Conservation (phyloP, 768 basidiomycete genomes). For the Hirschioporus abietinus region DNA sequence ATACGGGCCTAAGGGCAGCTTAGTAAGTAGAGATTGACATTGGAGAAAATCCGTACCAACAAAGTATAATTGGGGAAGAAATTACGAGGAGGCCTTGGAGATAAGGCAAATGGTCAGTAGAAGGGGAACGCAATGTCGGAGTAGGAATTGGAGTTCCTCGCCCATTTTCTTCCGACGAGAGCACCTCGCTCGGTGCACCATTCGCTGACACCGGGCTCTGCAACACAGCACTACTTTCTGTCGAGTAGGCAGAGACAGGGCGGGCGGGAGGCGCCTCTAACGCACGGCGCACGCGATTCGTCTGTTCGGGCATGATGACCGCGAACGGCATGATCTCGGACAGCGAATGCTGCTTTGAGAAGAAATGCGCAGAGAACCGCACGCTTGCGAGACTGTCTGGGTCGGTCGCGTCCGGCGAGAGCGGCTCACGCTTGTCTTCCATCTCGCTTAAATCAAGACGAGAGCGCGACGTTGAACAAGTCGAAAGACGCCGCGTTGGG, state of each 20-base stretch:
- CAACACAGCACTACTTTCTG: slow-evolving; percentile 17
- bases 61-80: too few relatives aligned
- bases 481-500: slow-evolving; percentile 37
- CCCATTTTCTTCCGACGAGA: slow-evolving; percentile 41
- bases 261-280: slow-evolving; percentile 14
- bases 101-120: slow-evolving; percentile 27
- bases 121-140: slow-evolving; percentile 26
- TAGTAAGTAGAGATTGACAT: too few relatives aligned
- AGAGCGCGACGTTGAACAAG: slow-evolving; percentile 64
- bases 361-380: slow-evolving; percentile 67
- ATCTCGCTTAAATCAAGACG: slow-evolving; percentile 62
- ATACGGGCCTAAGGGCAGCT: too few relatives aligned
- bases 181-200: slow-evolving; percentile 22
- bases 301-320: slow-evolving; percentile 66
- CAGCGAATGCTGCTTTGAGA: slow-evolving; percentile 53
- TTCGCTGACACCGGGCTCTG: slow-evolving; percentile 26
- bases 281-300: slow-evolving; percentile 30
- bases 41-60: too few relatives aligned
- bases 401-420: slow-evolving; percentile 50
- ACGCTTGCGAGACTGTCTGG: slow-evolving; percentile 69
- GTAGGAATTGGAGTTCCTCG: slow-evolving; percentile 24
- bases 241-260: slow-evolving; percentile 19
- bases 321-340: slow-evolving; percentile 67
- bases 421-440: slow-evolving; percentile 53
- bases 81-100: too few relatives aligned